Base-by-base conservation (phyloP, 768 basidiomycete species). In the Lactarius quietus region DNA sequence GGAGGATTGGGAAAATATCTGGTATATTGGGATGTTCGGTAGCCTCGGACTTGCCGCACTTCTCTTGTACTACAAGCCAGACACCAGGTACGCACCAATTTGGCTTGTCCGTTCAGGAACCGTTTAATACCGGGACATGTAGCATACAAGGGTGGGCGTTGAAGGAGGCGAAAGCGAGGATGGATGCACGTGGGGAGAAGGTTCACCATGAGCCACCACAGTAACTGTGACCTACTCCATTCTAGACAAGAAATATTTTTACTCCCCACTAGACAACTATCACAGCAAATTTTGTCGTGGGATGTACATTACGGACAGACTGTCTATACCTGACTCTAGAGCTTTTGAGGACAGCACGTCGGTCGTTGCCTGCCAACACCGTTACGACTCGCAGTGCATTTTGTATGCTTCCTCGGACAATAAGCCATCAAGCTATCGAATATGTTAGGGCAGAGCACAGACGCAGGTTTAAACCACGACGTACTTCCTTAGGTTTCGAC, bases 81-180 rank as follows among this genome's bases (percentile, higher is more conserved):
- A 96, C 73, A 94, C 92, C 20, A 93, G 90, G 94, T 94, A 69
- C 66, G 89, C 75, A 23, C 48, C 23, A 8, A 17, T 36, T 51
- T 39, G 43, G 23, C 59, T 53, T 52, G 39, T 6, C 43, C 3
- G n/a, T 2, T 23, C 28, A 63, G 20, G 20, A 68, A 5, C 38
- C 38, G 55, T 57, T 41, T 18, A 2, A 51, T 51, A 57, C 4
- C 20, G 5, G 33, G 23, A 18, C 2, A 18, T 3, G 8, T 71
- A 97, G 94, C 74, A 90, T 97, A 77, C 90, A 93, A 78, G 86
- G 88, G 1, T 97, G 95, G 94, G 95, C 95, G 36, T 77, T 95
- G 74, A 82, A 87, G 69, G 94, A 97, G 76, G 94, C 94, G 12
- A 93, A 94, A 76, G 81, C 80, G 63, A 82, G 94, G 68, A 92